These are phyloP conservation scores for Annulohypoxylon truncatum DNA, from an alignment of 2,329 filamentous ascomycete species.

Conservation along the genomic window DNA sequence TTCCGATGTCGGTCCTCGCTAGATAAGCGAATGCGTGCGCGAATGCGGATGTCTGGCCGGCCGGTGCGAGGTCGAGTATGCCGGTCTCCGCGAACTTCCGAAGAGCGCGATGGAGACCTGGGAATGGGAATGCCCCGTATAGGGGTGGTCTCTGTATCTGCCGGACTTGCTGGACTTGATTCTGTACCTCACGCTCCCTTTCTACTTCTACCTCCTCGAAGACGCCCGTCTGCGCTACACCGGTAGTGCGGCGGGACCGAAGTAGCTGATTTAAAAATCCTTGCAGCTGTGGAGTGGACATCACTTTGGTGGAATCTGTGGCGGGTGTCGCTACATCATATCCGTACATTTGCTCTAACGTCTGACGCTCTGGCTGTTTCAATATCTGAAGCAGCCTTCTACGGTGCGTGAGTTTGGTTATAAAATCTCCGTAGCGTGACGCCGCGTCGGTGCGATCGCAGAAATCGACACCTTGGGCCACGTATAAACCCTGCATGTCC, in stretches of 20 bases:
- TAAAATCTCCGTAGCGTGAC: slow-evolving; percentile 55
- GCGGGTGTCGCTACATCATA: slow-evolving; percentile 15
- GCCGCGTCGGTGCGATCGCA: slow-evolving; percentile 65
- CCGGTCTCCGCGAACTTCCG: slow-evolving; percentile 60
- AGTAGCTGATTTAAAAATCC: slow-evolving; percentile 50
- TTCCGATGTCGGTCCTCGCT: slow-evolving; percentile 50
- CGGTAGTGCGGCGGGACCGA: slow-evolving; percentile 26
- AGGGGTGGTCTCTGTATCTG: slow-evolving; percentile 62
- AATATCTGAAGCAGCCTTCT: slow-evolving; percentile 53
- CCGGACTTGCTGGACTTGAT: slow-evolving; percentile 68
- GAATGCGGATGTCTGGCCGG: slow-evolving; percentile 50
- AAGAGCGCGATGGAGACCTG: slow-evolving; percentile 61
- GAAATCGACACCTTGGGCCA: slow-evolving; percentile 70
- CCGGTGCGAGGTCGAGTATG: slow-evolving; percentile 39
- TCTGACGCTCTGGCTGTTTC: slow-evolving; percentile 66
- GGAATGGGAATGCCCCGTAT: slow-evolving; percentile 56
- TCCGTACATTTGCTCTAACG: slow-evolving; percentile 68
- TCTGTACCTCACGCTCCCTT: slow-evolving; percentile 69
- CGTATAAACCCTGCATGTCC: slow-evolving; percentile 68
- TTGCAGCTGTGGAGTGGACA: slow-evolving; percentile 36
- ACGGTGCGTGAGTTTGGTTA: slow-evolving; percentile 51
- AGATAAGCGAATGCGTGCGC: slow-evolving; percentile 59
- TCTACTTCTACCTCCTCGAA: slow-evolving; percentile 66
- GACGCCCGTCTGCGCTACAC: slow-evolving; percentile 58
- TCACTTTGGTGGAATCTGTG: slow-evolving; percentile 41